Conservation (phyloP, 2,329 filamentous ascomycete genomes). For the Exophiala viscosa region DNA sequence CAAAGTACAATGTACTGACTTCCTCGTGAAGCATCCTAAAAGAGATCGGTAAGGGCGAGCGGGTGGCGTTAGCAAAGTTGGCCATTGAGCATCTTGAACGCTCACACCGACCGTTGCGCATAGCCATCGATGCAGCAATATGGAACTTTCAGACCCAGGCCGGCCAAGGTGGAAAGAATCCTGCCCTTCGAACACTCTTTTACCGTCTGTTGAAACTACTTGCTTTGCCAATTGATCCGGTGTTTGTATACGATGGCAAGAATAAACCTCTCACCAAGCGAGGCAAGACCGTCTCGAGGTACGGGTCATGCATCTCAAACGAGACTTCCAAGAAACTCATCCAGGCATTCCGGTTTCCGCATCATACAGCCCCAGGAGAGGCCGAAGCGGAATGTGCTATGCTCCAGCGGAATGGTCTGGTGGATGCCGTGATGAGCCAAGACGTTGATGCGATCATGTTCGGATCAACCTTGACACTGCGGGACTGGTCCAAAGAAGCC, state of each 20-base stretch:
- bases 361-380: slow-evolving; percentile 86
- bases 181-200: slow-evolving; percentile 85
- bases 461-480: slow-evolving; percentile 72
- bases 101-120: slow-evolving; percentile 68
- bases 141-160: slow-evolving; percentile 95
- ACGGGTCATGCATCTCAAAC: slow-evolving; percentile 63
- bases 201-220: slow-evolving; percentile 80
- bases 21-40: slow-evolving; percentile 68
- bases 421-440: slow-evolving; percentile 91
- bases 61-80: slow-evolving; percentile 77
- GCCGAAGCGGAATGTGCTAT: slow-evolving; percentile 94
- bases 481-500: slow-evolving; percentile 77
- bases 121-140: slow-evolving; percentile 93
- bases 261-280: slow-evolving; percentile 85
- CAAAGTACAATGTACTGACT: neutral
- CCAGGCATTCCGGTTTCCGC: slow-evolving; percentile 76
- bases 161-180: slow-evolving; percentile 80
- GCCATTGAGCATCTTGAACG: slow-evolving; percentile 71
- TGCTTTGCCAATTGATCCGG: slow-evolving; percentile 71
- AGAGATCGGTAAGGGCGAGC: slow-evolving; percentile 76
- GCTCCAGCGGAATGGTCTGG: slow-evolving; percentile 73
- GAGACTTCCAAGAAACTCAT: slow-evolving; percentile 80
- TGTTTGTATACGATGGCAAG: slow-evolving; percentile 88
- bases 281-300: slow-evolving; percentile 60
- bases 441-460: slow-evolving; percentile 99